Percentiles rank a stretch among this genome's conserved stretches.
Conservation (phyloP, 2,329 filamentous ascomycete species). For the Bipolaris sorokiniana region DNA sequence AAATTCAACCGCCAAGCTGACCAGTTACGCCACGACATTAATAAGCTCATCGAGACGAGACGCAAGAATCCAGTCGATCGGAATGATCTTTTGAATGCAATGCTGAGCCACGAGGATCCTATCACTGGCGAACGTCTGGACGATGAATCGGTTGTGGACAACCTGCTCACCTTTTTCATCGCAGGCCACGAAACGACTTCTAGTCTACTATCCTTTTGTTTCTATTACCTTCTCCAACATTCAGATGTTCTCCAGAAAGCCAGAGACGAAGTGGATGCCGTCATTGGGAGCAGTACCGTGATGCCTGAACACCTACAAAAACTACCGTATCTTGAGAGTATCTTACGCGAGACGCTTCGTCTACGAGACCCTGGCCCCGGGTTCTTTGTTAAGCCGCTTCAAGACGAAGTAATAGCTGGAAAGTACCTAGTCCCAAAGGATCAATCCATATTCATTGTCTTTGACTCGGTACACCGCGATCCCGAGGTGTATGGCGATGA, state of each 20-base stretch:
- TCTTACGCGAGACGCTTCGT: slow-evolving; percentile 60
- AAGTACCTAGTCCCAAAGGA: not conserved
- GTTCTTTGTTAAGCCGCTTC: slow-evolving; percentile 46
- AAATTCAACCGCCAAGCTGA: not conserved
- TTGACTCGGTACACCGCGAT: slow-evolving; percentile 24
- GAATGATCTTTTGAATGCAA: slow-evolving; percentile 11
- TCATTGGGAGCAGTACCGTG: not conserved
- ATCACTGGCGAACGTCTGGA: slow-evolving; percentile 62
- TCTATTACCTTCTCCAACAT: slow-evolving; percentile 59
- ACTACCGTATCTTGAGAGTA: slow-evolving; percentile 54
- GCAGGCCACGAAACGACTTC: slow-evolving; percentile 46
- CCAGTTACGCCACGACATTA: not conserved
- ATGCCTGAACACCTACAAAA: slow-evolving; percentile 37
- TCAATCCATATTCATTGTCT: not conserved
- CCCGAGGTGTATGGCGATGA: slow-evolving; percentile 22
- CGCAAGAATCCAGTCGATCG: not conserved
- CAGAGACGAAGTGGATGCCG: slow-evolving; percentile 36
- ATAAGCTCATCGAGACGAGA: not conserved
- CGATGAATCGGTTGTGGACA: slow-evolving; percentile 65
- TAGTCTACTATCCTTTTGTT: slow-evolving; percentile 42
- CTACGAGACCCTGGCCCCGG: slow-evolving; percentile 59
- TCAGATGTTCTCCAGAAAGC: slow-evolving; percentile 54
- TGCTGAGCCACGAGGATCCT: slow-evolving; percentile 64
- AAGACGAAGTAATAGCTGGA: slow-evolving; percentile 24
- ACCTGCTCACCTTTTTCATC: slow-evolving; percentile 70